A percentile compares a stretch with the other conserved stretches of the same genome.
These are phyloP conservation scores for Emergomyces orientalis DNA, from an alignment of 2,329 filamentous ascomycete species.

Conservation along the genomic window DNA sequence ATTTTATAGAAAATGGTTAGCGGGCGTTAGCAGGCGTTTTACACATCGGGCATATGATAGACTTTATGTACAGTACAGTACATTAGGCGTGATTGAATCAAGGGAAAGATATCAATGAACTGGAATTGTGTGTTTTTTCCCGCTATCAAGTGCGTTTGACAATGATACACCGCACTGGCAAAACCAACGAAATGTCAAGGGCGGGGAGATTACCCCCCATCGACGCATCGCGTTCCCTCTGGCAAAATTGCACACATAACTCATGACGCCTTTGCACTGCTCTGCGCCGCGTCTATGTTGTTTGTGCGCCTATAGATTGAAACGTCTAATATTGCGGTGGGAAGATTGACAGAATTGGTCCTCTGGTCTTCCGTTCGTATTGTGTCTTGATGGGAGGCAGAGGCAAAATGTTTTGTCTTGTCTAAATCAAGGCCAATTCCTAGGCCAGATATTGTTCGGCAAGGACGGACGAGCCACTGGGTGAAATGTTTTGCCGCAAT, in stretches of 20 bases:
- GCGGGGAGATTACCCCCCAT: background rate
- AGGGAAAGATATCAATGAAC: background rate
- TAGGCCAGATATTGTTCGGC: background rate
- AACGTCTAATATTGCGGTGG: constrained; percentile 7
- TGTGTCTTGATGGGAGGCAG: background rate
- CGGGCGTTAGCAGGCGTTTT: background rate
- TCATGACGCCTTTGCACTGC: background rate
- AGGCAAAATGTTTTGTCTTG: background rate
- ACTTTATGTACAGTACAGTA: background rate
- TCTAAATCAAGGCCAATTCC: background rate
- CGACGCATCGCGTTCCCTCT: constrained; percentile 18
- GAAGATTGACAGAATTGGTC: background rate
- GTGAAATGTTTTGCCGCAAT: background rate
- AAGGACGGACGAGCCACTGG: background rate
- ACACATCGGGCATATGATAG: too few relatives aligned
- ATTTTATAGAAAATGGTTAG: background rate
- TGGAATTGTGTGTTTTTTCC: background rate
- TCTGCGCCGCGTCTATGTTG: constrained; percentile 8
- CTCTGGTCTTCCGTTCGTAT: background rate
- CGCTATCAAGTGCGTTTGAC: background rate
- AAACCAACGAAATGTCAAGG: background rate
- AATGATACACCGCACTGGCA: background rate
- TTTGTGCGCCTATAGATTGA: background rate
- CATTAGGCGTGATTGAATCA: background rate
- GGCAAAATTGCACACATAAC: background rate